phyloP scores from a whole-genome alignment of 2,329 filamentous ascomycete genomes.

The Leptographium wingfieldii region DNA sequence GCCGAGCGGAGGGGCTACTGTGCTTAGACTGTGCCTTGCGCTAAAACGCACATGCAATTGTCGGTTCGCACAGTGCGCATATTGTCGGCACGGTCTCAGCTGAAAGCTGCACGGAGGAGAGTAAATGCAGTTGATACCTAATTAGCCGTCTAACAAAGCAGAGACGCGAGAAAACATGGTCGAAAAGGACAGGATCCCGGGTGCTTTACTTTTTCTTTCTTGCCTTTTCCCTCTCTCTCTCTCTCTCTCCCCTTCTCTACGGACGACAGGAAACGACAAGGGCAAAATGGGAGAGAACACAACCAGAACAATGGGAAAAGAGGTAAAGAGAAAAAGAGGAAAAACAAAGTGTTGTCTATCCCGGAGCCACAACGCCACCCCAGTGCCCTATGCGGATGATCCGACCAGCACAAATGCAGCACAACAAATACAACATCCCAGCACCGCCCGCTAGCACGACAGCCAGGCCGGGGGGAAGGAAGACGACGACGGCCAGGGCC shows the following conservation, averaged over 20 bases:
- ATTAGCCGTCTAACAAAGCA: background rate
- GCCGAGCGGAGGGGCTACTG: background rate
- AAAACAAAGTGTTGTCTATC: slow-evolving; percentile 4
- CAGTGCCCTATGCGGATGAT: slow-evolving; percentile 5
- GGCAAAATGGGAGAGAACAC: background rate
- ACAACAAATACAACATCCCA: slow-evolving; percentile 25
- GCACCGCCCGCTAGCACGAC: slow-evolving; percentile 21
- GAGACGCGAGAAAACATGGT: background rate
- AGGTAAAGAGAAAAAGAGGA: background rate
- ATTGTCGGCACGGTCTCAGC: background rate
- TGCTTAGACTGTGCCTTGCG: background rate
- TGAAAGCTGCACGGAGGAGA: background rate
- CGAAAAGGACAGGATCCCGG: background rate
- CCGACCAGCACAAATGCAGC: slow-evolving; percentile 17
- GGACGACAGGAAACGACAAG: background rate
- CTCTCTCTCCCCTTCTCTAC: background rate
- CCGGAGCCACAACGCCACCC: slow-evolving; percentile 4
- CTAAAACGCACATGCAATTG: background rate
- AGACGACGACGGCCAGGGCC: slow-evolving; percentile 30
- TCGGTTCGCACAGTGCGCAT: background rate
- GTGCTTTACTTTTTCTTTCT: background rate
- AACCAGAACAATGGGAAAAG: background rate
- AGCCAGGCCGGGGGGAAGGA: slow-evolving; percentile 32
- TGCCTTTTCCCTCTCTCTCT: background rate
- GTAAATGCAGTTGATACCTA: background rate